Base-by-base conservation (phyloP, 2,329 filamentous ascomycete species). In the Phaeoacremonium minimum region DNA sequence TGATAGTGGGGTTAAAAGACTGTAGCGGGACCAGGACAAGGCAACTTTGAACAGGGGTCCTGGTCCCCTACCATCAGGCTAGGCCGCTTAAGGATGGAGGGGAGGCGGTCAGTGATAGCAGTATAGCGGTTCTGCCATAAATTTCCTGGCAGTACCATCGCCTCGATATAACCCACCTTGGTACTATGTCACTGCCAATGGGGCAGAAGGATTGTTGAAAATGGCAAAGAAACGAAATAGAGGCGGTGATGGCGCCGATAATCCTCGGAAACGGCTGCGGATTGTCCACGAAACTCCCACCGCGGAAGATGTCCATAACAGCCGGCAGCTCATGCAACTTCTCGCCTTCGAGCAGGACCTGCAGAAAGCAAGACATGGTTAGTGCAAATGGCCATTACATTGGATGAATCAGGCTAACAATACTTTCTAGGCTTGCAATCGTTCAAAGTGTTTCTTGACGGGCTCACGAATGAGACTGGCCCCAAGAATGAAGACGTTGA, bases 261-360 rank as follows among this genome's bases (percentile, higher is more conserved):
- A 57, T 19, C 61, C 64, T 18, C 61, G 69, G 16, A 79, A 80
- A 55, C 70, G 75, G 44, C 69, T 71, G 42, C 77, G 75, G 53
- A 60, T 73, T n/a, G 62, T 69, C 5, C 72, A 78, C 45, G 71
- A 79, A 40, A 58, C 69, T 2, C 73, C 77, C 12, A 73, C 76
- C 3, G 73, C 71, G 9, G 79, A 83, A 46, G 75, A 83, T 26
- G 69, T 87, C 32, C 63, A 69, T 33, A 78, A 78, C 26, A 72
- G 74, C 44, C 71, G 77, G 35, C 84, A 93, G 53, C 68, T 93
- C 41, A 75, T 75, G 51, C 71, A 80, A 42, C 68, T 88, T 30
- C 70, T 93, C 28, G 62, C 70, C 37, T 89, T 89, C 52, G 73
- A 85, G 46, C 84, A 88, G 60, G 81, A 88, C 57, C 62, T 79